These are phyloP conservation scores for Dinochytrium kinnereticum DNA, from an alignment of 371 early-diverging fungal species.

Conservation along the genomic window DNA sequence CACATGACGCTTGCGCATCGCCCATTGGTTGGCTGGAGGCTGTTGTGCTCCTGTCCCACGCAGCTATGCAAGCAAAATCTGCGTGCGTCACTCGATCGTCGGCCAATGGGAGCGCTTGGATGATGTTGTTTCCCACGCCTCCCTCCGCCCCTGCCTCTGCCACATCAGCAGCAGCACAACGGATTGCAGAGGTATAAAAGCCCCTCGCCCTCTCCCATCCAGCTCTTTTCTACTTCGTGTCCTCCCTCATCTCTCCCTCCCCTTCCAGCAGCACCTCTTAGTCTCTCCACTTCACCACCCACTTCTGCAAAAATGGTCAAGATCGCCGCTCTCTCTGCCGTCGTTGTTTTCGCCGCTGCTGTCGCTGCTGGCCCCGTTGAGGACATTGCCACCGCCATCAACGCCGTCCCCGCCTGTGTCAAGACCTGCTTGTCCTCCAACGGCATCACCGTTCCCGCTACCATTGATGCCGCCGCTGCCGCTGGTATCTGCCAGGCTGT, in stretches of 20 bases:
- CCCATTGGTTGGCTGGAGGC: too few species aligned
- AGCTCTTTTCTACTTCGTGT: background rate
- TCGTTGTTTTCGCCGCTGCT: background rate
- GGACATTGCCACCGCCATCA: background rate
- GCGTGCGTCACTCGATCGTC: too few species aligned
- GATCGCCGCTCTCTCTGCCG: background rate
- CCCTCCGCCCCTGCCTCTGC: too few species aligned
- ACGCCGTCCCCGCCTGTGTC: background rate
- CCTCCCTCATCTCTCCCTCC: background rate
- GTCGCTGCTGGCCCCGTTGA: background rate
- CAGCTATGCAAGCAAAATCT: too few species aligned
- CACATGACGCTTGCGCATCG: too few species aligned
- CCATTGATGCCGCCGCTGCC: background rate
- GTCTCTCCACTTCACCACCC: background rate
- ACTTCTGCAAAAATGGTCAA: background rate
- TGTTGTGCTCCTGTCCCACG: too few species aligned
- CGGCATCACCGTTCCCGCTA: background rate
- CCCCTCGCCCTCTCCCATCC: background rate
- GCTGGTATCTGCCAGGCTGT: too few species aligned
- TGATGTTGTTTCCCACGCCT: too few species aligned
- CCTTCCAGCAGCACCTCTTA: background rate
- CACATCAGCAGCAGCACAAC: too few species aligned
- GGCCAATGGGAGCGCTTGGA: too few species aligned
- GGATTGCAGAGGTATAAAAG: background rate
- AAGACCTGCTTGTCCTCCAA: background rate